These are phyloP conservation scores for Tylopilus plumbeoviolaceoides DNA, from an alignment of 768 basidiomycete genomes.

Conservation along the genomic window DNA sequence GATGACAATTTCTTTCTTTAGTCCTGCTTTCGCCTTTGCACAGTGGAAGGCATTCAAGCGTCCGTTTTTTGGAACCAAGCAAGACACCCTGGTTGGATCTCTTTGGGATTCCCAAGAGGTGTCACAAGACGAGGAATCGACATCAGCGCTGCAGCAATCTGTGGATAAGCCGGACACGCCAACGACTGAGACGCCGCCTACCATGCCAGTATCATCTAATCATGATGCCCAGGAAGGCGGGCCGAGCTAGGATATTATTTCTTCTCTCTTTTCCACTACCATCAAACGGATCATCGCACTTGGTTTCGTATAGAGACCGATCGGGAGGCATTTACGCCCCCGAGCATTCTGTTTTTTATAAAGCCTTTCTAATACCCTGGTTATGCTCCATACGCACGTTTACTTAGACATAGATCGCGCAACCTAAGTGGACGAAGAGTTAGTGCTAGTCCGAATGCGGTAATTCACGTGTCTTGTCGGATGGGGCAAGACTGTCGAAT, in stretches of 20 bases:
- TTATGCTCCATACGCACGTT: conserved; percentile 1
- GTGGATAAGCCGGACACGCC: conserved; percentile 15
- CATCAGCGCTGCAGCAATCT: conserved; percentile 7
- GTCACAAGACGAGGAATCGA: conserved; percentile 20
- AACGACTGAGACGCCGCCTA: conserved; percentile 14
- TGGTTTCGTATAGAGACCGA: conserved; percentile 7
- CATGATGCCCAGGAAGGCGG: conserved; percentile 4
- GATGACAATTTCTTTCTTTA: conserved; percentile 17
- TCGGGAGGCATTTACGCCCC: conserved; percentile 9
- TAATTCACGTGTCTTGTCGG: conserved; percentile 28
- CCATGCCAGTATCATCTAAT: conserved; percentile 3
- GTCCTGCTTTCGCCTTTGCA: conserved; percentile 48
- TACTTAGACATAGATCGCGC: conserved; percentile 2
- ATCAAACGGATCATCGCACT: not conserved
- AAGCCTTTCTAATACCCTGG: conserved; percentile 17
- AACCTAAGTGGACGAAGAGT: conserved; percentile 21
- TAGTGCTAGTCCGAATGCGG: conserved; percentile 3
- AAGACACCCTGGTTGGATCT: conserved; percentile 23
- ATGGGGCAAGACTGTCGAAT: conserved; percentile 1
- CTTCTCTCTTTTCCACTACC: conserved; percentile 1
- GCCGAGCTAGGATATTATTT: conserved; percentile 3
- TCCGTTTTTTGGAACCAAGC: conserved; percentile 39
- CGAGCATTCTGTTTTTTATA: conserved; percentile 7
- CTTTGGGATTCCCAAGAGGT: conserved; percentile 23
- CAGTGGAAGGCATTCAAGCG: conserved; percentile 52